phyloP scores from a whole-genome alignment of 257 asterid genomes.

The Scutellaria minor region DNA sequence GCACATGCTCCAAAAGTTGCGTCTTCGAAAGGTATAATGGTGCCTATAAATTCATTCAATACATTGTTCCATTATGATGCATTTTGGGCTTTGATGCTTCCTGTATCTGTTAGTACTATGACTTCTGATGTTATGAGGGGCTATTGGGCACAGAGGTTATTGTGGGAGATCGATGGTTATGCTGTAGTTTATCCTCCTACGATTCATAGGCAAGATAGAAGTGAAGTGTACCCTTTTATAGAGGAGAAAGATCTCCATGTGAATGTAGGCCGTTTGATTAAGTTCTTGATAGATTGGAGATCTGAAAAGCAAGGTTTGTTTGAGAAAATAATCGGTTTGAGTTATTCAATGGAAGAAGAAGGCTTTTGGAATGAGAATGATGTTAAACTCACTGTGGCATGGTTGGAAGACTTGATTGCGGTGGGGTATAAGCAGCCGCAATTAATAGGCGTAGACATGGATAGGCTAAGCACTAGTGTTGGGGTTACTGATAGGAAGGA shows the following conservation, averaged over 20 bases:
- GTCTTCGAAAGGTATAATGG: constrained; percentile 66
- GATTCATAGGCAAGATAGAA: constrained; percentile 55
- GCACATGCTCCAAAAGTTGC: constrained; percentile 76
- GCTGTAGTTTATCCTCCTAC: constrained; percentile 76
- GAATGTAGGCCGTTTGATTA: constrained; percentile 63
- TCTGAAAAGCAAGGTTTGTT: constrained; percentile 55
- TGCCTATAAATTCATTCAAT: constrained; percentile 68
- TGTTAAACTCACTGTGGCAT: constrained; percentile 63
- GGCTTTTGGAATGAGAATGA: constrained; percentile 79
- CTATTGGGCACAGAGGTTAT: constrained; percentile 65
- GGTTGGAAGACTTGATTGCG: constrained; percentile 76
- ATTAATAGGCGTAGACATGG: constrained; percentile 49
- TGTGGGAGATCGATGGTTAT: constrained; percentile 78
- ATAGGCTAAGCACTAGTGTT: constrained; percentile 40
- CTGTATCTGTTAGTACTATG: constrained; percentile 75
- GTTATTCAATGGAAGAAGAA: constrained; percentile 68
- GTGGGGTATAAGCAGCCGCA: constrained; percentile 66
- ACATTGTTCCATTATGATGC: constrained; percentile 71
- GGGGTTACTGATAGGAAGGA: constrained; percentile 59
- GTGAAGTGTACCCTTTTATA: constrained; percentile 63
- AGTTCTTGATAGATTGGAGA: constrained; percentile 68
- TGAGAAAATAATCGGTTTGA: constrained; percentile 59
- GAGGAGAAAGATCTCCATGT: constrained; percentile 82
- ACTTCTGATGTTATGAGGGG: constrained; percentile 82
- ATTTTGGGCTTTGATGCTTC: constrained; percentile 78